These are phyloP conservation scores for Lactarius akahatsu DNA, from an alignment of 768 basidiomycete species.

Conservation along the genomic window DNA sequence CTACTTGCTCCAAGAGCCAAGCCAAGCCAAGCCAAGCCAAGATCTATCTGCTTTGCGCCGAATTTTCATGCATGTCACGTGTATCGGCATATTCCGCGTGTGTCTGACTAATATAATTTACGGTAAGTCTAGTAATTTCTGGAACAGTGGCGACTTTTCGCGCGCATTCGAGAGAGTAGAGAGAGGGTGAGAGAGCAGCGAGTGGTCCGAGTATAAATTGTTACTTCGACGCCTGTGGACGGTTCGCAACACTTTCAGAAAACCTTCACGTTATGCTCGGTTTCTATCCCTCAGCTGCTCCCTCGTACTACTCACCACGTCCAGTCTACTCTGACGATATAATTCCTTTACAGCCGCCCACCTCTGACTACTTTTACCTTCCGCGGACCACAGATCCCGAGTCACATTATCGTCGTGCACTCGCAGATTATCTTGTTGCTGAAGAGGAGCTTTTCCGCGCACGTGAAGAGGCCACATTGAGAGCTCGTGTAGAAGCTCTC, in stretches of 20 bases:
- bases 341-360: not conserved
- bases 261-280: constrained; percentile 7
- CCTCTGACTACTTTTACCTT: not conserved
- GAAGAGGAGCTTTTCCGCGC: constrained; percentile 19
- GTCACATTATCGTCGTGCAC: constrained; percentile 24
- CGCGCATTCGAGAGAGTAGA: not conserved
- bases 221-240: not conserved
- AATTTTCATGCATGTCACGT: not conserved
- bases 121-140: not conserved
- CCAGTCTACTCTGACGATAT: constrained; percentile 3
- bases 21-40: too few species aligned
- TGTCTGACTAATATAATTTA: not conserved
- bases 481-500: constrained; percentile 8
- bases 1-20: too few species aligned
- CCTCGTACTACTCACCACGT: not conserved
- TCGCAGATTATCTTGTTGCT: constrained; percentile 16
- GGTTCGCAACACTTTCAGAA: not conserved
- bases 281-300: constrained; percentile 8
- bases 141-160: not conserved
- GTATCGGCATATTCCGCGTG: not conserved
- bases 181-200: not conserved
- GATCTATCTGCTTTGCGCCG: too few species aligned
- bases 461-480: constrained; percentile 7
- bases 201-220: constrained; percentile 5
- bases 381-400: not conserved